A percentile compares a stretch with the other conserved stretches of the same genome.
phyloP scores from a whole-genome alignment of 176 grass and related monocot species.

The Eleusine indica region DNA sequence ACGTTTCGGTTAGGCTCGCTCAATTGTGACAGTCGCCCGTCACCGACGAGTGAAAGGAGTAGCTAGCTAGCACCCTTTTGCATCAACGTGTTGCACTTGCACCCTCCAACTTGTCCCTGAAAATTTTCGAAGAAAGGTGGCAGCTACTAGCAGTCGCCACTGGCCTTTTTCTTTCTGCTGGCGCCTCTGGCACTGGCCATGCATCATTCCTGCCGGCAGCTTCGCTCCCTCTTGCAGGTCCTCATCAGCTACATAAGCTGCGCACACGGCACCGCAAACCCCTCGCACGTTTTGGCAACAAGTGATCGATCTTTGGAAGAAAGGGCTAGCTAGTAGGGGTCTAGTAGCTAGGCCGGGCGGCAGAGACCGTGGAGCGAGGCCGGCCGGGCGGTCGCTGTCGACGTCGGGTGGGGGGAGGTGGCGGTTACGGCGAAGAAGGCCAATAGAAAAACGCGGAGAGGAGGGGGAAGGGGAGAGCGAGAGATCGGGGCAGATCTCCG shows the following conservation, averaged over 20 bases:
- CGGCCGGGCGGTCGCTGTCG: conserved; percentile 56
- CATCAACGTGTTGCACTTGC: not conserved
- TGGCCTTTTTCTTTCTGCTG: not conserved
- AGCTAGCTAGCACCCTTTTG: conserved; percentile 11
- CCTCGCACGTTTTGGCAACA: conserved; percentile 10
- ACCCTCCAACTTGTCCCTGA: not conserved
- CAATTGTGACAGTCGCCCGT: conserved; percentile 16
- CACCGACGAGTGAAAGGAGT: conserved; percentile 8
- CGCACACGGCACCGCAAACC: conserved; percentile 11
- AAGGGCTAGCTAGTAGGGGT: not conserved
- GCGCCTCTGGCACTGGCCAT: conserved; percentile 9
- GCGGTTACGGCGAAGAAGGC: conserved; percentile 79
- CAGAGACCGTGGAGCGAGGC: not conserved
- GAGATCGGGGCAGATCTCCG: conserved; percentile 54
- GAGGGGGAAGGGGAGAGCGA: not conserved
- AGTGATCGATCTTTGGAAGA: not conserved
- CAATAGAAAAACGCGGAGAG: conserved; percentile 53
- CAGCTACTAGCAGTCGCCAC: not conserved
- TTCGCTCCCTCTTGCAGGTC: not conserved
- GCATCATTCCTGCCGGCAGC: conserved; percentile 25
- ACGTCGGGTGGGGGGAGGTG: conserved; percentile 73
- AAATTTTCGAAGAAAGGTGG: conserved; percentile 21
- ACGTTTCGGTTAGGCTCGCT: conserved; percentile 34
- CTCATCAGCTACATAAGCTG: conserved; percentile 1
- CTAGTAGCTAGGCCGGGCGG: conserved; percentile 17